A percentile compares a stretch with the other conserved stretches of the same genome.
Conservation (phyloP, 83 land plant species). For the Diphasiastrum complanatum region DNA sequence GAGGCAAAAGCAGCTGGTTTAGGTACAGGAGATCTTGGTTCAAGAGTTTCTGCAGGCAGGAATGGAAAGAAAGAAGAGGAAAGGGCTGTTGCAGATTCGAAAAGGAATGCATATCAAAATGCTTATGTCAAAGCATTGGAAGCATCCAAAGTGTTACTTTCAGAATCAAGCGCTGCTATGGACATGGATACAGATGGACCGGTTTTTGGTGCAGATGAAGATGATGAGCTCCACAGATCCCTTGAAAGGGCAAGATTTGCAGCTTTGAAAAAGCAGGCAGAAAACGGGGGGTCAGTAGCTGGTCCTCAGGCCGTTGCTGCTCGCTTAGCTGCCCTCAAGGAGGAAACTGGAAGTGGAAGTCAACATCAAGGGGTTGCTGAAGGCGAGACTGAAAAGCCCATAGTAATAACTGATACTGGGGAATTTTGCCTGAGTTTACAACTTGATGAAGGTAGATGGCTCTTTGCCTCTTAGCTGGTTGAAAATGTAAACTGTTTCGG, state of each 20-base stretch:
- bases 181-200: slow-evolving; percentile 48
- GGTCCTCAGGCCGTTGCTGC: slow-evolving; percentile 68
- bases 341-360: not conserved
- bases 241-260: slow-evolving; percentile 73
- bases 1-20: slow-evolving; percentile 85
- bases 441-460: slow-evolving; percentile 63
- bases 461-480: not conserved
- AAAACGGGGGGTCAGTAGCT: slow-evolving; percentile 29
- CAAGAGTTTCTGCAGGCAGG: slow-evolving; percentile 51
- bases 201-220: slow-evolving; percentile 69
- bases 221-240: slow-evolving; percentile 66
- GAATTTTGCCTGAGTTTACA: slow-evolving; percentile 87
- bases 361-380: slow-evolving; percentile 19
- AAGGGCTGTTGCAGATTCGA: slow-evolving; percentile 53
- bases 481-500: not conserved
- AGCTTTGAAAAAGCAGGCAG: slow-evolving; percentile 52
- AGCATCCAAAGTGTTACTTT: slow-evolving; percentile 67
- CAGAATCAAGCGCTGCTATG: slow-evolving; percentile 30
- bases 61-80: slow-evolving; percentile 47
- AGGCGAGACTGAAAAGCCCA: slow-evolving; percentile 43
- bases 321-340: slow-evolving; percentile 14
- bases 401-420: slow-evolving; percentile 84
- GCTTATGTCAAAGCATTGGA: slow-evolving; percentile 80
- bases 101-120: slow-evolving; percentile 57
- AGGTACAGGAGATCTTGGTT: slow-evolving; percentile 75